These are phyloP conservation scores for Penicillium paxilli DNA, from an alignment of 495 filamentous ascomycete species.

Conservation along the genomic window DNA sequence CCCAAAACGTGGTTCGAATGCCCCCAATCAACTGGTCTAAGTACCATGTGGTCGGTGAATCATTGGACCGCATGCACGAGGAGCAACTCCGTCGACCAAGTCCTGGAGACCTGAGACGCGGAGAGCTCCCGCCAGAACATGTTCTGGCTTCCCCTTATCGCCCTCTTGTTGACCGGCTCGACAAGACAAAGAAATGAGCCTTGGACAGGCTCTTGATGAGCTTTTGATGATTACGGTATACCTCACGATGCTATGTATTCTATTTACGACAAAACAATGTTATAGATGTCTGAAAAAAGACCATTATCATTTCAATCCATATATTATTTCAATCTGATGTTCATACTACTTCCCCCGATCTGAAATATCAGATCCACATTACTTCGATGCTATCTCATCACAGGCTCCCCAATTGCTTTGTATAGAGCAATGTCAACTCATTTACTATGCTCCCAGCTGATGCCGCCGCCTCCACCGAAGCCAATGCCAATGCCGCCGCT, in stretches of 20 bases:
- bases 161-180: constrained; percentile 65
- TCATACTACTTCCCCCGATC: background rate
- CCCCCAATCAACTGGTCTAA: constrained; percentile 90
- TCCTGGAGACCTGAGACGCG: constrained; percentile 50
- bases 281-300: constrained; percentile 3
- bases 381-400: background rate
- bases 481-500: background rate
- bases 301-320: background rate
- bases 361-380: background rate
- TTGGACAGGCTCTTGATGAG: constrained; percentile 4
- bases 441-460: background rate
- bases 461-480: constrained; percentile 1
- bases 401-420: background rate
- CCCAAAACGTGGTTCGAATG: constrained; percentile 82
- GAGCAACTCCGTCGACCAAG: constrained; percentile 69
- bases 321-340: background rate
- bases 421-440: background rate
- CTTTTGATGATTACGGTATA: constrained; percentile 5
- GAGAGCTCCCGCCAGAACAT: constrained; percentile 47
- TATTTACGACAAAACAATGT: constrained; percentile 10
- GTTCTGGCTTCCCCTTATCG: constrained; percentile 72
- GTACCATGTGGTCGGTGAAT: constrained; percentile 78
- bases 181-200: constrained; percentile 45
- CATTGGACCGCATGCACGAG: constrained; percentile 78
- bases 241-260: constrained; percentile 20